phyloP scores from a whole-genome alignment of 2,329 filamentous ascomycete genomes.

The Claviceps quebecensis region DNA sequence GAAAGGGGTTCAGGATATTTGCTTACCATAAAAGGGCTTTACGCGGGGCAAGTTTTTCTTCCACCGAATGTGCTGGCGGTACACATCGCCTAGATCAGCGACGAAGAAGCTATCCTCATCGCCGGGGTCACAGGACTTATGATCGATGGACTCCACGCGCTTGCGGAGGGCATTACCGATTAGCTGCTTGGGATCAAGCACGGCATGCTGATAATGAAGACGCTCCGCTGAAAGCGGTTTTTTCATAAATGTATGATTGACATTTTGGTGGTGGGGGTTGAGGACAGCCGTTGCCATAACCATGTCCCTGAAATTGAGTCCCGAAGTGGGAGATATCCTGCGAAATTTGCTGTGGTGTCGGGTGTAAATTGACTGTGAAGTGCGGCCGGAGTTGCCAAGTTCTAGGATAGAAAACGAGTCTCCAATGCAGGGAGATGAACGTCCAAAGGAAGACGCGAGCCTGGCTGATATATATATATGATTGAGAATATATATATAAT shows the following conservation, averaged over 20 bases:
- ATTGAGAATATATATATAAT: conserved; percentile 1
- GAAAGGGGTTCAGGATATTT: neutral
- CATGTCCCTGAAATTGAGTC: conserved; percentile 34
- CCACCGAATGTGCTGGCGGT: conserved; percentile 97
- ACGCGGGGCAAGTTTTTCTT: conserved; percentile 86
- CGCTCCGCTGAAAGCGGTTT: conserved; percentile 25
- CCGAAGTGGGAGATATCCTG: neutral
- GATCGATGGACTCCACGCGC: conserved; percentile 71
- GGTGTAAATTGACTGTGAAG: too few species aligned
- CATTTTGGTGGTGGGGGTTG: conserved; percentile 36
- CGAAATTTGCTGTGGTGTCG: neutral
- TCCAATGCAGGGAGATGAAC: neutral
- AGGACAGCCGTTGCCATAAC: conserved; percentile 50
- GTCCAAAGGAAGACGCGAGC: neutral
- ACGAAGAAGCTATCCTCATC: conserved; percentile 98
- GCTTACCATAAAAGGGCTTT: conserved; percentile 86
- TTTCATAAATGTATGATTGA: conserved; percentile 33
- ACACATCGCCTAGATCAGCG: conserved; percentile 93
- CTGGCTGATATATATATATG: conserved; percentile 1
- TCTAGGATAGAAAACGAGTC: conserved; percentile 1
- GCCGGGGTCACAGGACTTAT: conserved; percentile 75
- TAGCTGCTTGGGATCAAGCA: conserved; percentile 54
- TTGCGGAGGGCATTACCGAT: conserved; percentile 78
- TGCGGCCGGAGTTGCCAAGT: conserved; percentile 1
- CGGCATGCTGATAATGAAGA: conserved; percentile 26